Evolutionary conservation across 805 yeast species (phyloP), one percentile per base, ranked within the genome.

Genomic region (Kregervanrija fluxuum): DNA sequence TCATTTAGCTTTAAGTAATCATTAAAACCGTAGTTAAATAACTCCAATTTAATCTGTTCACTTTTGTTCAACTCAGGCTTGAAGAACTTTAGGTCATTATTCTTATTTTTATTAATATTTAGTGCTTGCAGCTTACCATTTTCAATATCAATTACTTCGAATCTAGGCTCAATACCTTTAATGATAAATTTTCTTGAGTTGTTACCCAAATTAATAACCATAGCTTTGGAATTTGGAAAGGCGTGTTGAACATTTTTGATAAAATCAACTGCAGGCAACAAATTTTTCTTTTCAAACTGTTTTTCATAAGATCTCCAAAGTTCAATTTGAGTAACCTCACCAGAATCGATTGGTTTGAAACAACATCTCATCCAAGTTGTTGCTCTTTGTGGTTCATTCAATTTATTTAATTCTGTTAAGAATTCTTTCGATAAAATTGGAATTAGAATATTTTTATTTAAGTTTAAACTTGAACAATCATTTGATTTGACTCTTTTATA

Each of bases 261-360:
- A 62, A 93, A 93, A 53, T 93, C 98, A 11, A 93, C 97, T 0
- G 99, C 99, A 1, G 96, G 95, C 31, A 91, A 71, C 41, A 91
- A 67, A 53, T 79, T 77, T 45, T 74, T 70, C 44, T 74, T 75
- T 48, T 83, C 83, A 56, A 93, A 93, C 60, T 85, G 93, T 11
- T 80, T 69, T 62, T 93, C 98, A 66, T 93, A 93, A 1, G 95
- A 80, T 62, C 89, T 87, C 99, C 99, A 93, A 37, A 93, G 73
- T 14, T 95, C 85, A 22, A 93, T 90, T 66, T 93, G 99, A 0
- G 97, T 89, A 10, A 90, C 96, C 58, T 89, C 96, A 4, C 91
- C 88, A 8, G 74, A 79, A 10, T 75, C 68, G 38, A 72, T 78
- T 4, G 95, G 88, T 54, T 82, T 89, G 65, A 89, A 93, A 52